Conservation (phyloP, 169 alveolate genomes). For the Plasmodium cynomolgi region DNA sequence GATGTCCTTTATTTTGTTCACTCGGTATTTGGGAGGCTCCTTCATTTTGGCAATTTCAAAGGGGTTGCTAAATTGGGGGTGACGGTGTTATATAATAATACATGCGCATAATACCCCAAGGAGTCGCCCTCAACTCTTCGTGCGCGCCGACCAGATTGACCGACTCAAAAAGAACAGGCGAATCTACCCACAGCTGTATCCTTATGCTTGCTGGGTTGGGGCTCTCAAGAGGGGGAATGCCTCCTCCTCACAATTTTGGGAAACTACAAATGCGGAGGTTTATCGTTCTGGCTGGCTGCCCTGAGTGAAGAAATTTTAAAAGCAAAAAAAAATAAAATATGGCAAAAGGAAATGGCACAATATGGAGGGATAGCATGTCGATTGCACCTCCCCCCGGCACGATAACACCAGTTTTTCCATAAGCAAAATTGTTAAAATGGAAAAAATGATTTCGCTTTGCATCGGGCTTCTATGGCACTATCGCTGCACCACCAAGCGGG, state of each 20-base stretch:
- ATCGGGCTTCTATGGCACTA: neutral
- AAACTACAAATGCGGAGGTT: neutral
- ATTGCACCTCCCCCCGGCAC: neutral
- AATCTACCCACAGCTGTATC: neutral
- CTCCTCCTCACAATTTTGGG: neutral
- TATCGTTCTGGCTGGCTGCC: neutral
- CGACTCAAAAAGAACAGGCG: neutral
- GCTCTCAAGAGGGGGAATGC: neutral
- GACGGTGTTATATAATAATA: neutral
- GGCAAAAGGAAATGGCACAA: neutral
- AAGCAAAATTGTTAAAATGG: neutral
- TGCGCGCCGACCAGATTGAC: neutral
- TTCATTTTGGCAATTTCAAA: neutral
- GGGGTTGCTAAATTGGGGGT: neutral
- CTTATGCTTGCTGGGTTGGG: neutral
- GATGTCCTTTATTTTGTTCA: constrained; percentile 25
- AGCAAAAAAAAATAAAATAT: neutral
- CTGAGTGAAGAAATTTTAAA: neutral
- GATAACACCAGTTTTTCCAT: neutral
- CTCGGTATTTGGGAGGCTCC: neutral
- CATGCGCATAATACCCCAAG: neutral
- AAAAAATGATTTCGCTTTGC: neutral
- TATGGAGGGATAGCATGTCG: neutral
- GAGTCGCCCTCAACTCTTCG: neutral
- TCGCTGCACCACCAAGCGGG: neutral